Evolutionary conservation across 164 flowering plant species (phyloP).

Genomic region (Houttuynia cordata): DNA sequence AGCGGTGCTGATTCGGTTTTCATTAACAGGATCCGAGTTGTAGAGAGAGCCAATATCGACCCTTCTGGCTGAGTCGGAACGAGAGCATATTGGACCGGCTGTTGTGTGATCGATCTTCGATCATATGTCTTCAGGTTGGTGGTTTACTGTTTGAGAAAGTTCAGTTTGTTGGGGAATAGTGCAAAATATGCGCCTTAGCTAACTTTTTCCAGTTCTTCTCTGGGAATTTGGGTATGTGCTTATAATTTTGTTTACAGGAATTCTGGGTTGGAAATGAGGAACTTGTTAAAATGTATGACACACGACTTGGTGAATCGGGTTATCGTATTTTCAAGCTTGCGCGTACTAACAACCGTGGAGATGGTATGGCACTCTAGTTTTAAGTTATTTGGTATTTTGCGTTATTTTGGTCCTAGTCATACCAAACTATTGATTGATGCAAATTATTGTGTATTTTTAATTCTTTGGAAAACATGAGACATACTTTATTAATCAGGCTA

Average conservation of each 20-base stretch:
- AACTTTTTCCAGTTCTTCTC: not conserved
- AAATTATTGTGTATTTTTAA: no score
- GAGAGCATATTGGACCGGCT: conserved; percentile 70
- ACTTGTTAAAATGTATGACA: no score
- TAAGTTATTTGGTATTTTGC: no score
- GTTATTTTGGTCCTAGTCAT: no score
- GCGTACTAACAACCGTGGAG: no score
- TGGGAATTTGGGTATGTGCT: not conserved
- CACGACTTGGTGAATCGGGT: no score
- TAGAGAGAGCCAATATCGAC: conserved; percentile 69
- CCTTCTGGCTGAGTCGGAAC: conserved; percentile 67
- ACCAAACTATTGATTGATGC: no score
- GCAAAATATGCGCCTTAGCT: not conserved
- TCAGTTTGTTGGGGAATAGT: no score
- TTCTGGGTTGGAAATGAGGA: conserved; percentile 73
- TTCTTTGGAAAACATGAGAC: no score
- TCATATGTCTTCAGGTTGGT: conserved; percentile 85
- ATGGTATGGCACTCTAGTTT: no score
- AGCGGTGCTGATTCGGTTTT: conserved; percentile 3
- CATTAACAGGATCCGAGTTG: conserved; percentile 40
- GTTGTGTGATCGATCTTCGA: conserved; percentile 70
- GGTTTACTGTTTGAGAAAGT: not conserved
- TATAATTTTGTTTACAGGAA: conserved; percentile 49
- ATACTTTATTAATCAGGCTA: no score
- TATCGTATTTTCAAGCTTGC: no score